Conservation (phyloP, 441 rosid species). For the Adansonia grandidieri region DNA sequence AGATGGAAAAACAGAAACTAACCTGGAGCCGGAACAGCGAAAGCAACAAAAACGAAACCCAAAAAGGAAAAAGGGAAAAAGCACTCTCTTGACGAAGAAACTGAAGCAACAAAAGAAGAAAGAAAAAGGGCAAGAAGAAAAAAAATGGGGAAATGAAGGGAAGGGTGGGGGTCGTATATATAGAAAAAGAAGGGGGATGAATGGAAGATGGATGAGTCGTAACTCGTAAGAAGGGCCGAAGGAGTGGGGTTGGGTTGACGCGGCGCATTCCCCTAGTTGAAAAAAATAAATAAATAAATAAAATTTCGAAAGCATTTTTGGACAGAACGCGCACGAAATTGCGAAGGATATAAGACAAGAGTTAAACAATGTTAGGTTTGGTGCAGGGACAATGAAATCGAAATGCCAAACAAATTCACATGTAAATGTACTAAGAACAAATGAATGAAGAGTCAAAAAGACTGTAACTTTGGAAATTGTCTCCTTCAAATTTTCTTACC, state of each 20-base stretch:
- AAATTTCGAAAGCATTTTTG: neutral
- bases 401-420: slow-evolving; percentile 12
- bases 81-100: neutral
- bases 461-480: neutral
- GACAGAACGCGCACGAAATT: neutral
- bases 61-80: neutral
- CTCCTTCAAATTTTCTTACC: neutral
- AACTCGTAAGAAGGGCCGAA: neutral
- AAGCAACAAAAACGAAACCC: slow-evolving; percentile 12
- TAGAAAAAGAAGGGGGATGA: neutral
- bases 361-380: neutral
- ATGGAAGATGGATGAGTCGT: neutral
- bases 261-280: neutral
- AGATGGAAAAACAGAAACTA: neutral
- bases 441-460: neutral
- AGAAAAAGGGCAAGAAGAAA: neutral
- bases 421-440: neutral
- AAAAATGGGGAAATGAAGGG: slow-evolving; percentile 27
- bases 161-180: slow-evolving; percentile 35
- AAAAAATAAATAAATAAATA: neutral
- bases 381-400: neutral
- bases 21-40: slow-evolving; percentile 22
- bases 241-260: slow-evolving; percentile 21
- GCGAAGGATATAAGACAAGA: neutral
- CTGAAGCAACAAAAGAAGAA: neutral